These are phyloP conservation scores for Volvariella volvacea DNA, from an alignment of 1,284 basidiomycete genomes.

Conservation along the genomic window DNA sequence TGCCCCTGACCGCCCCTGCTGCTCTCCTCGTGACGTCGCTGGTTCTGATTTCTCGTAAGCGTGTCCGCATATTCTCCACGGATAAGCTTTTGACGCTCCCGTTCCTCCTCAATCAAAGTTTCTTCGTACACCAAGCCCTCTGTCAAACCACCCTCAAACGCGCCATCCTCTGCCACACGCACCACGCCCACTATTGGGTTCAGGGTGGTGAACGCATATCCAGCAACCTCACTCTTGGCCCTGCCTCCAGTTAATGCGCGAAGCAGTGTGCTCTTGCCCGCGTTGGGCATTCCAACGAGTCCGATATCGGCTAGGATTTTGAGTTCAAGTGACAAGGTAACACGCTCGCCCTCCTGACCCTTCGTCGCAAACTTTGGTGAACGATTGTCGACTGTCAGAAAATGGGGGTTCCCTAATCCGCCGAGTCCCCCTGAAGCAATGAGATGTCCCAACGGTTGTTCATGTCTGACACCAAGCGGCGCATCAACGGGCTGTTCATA, in stretches of 20 bases:
- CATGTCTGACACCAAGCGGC: slow-evolving; percentile 60
- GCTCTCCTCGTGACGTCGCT: neutral
- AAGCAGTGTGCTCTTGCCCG: slow-evolving; percentile 85
- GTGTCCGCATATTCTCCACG: slow-evolving; percentile 43
- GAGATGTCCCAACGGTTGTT: slow-evolving; percentile 59
- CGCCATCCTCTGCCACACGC: slow-evolving; percentile 76
- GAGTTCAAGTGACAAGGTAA: slow-evolving; percentile 87
- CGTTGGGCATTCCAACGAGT: slow-evolving; percentile 94
- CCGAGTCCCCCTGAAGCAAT: slow-evolving; percentile 78
- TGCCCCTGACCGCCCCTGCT: slow-evolving; percentile 11
- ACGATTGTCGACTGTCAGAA: slow-evolving; percentile 59
- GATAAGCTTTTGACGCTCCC: slow-evolving; percentile 38
- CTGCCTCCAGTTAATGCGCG: slow-evolving; percentile 83
- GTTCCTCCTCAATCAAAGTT: slow-evolving; percentile 55
- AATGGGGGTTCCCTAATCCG: slow-evolving; percentile 89
- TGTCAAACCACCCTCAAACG: slow-evolving; percentile 57
- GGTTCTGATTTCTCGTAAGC: slow-evolving; percentile 42
- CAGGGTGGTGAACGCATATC: slow-evolving; percentile 92
- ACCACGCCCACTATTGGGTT: slow-evolving; percentile 95
- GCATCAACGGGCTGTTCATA: slow-evolving; percentile 44
- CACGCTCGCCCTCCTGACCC: slow-evolving; percentile 76
- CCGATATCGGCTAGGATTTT: slow-evolving; percentile 94
- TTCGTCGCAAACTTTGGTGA: slow-evolving; percentile 79
- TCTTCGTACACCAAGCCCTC: slow-evolving; percentile 61
- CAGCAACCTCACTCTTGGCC: slow-evolving; percentile 83